Base-by-base conservation (phyloP, 2,329 filamentous ascomycete species). In the Neonectria punicea region DNA sequence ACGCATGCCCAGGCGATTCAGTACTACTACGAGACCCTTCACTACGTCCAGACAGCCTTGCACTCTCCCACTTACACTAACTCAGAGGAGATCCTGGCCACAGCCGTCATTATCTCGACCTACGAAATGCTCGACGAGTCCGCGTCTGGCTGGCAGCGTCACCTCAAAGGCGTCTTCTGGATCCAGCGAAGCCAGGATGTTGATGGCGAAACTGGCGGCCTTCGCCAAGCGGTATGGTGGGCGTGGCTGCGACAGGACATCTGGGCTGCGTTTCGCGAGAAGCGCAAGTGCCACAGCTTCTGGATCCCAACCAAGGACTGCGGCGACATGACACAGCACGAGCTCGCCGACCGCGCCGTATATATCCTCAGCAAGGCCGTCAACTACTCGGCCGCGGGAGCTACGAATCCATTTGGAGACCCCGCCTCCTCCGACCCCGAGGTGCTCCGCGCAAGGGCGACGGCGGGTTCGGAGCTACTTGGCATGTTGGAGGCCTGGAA, bases 51-150 rank as follows among this genome's bases (percentile, higher is more conserved):
- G 57, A 83, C 84, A 50, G 86, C 88, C 5, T 83, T 90, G 73
- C 81, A 84, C 34, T 87, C 87, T 70, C 80, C 83, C 7, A 85
- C 82, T 3, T 90, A 90, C 71, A 85, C 84, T 5, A 83, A 82
- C 56, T 88, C 85, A 34, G 80, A 82, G 20, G 88, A 90, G 72
- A 79, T 91, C 1, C 80, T 89, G 11, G 84, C 86, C 0, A 90
- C 87, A 0, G 84, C 86, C 0, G 77, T 90, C 2, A 80, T 89
- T 13, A 87, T 90, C 43, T 88, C 85, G n/a, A 86, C 86, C 0
- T 90, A 90, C 68, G 88, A 90, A 74, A 90, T 90, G 88, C 83
- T 90, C 30, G 86, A 89, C 65, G 85, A 83, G 3, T 83, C 84
- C 6, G 82, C 83, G 4, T 76, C 75, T 74, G 85, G 74, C 43